These are phyloP conservation scores for Stentor coeruleus DNA, from an alignment of 73 alveolate genomes.

Conservation along the genomic window DNA sequence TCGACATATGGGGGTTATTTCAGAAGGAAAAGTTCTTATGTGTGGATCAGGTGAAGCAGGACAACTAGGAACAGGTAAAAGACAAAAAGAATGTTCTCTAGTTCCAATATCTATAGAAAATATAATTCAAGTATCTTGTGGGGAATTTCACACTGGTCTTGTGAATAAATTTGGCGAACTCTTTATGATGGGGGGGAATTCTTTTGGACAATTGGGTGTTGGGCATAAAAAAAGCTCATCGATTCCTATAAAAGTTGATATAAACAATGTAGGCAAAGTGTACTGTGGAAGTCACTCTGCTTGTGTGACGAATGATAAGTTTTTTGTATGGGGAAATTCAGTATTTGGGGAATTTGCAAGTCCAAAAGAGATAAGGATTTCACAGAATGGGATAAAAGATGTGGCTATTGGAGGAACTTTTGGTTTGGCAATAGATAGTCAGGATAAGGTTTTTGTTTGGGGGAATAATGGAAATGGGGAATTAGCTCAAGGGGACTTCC, in stretches of 20 bases:
- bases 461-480: slow-evolving; percentile 59
- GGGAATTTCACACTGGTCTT: slow-evolving; percentile 72
- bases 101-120: slow-evolving; percentile 12
- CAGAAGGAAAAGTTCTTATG: slow-evolving; percentile 6
- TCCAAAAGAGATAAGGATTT: slow-evolving; percentile 32
- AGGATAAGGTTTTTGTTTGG: slow-evolving; percentile 32
- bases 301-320: slow-evolving; percentile 36
- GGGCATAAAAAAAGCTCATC: slow-evolving; percentile 44
- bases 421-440: slow-evolving; percentile 15
- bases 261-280: slow-evolving; percentile 33
- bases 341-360: slow-evolving; percentile 47
- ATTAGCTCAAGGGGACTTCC: slow-evolving; percentile 53
- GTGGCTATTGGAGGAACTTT: slow-evolving; percentile 20
- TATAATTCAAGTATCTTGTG: slow-evolving; percentile 65
- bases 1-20: slow-evolving; percentile 46
- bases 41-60: slow-evolving; percentile 46
- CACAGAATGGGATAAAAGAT: slow-evolving; percentile 15
- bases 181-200: slow-evolving; percentile 71
- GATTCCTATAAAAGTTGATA: slow-evolving; percentile 31
- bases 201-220: slow-evolving; percentile 81
- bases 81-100: slow-evolving; percentile 12
- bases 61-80: slow-evolving; percentile 36
- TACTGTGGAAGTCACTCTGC: slow-evolving; percentile 67
- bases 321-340: slow-evolving; percentile 58
- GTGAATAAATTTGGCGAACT: slow-evolving; percentile 69